Conservation (phyloP, 768 basidiomycete species). For the Mycena capillaripes region DNA sequence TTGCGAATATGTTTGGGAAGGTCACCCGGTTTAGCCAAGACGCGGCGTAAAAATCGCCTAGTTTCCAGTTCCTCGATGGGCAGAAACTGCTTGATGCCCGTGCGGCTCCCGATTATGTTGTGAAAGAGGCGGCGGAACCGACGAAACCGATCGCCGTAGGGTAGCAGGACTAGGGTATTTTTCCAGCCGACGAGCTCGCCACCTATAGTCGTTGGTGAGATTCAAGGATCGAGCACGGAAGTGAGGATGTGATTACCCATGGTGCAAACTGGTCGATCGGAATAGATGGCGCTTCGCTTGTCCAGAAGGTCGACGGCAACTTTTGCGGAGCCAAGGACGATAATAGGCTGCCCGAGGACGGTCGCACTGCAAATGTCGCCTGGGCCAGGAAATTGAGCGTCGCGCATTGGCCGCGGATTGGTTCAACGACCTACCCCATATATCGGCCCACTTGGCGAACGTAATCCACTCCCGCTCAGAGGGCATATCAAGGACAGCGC, state of each 20-base stretch:
- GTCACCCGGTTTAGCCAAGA: conserved; percentile 63
- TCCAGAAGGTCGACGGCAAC: conserved; percentile 71
- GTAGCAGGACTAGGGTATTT: conserved; percentile 66
- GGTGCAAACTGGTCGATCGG: conserved; percentile 68
- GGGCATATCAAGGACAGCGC: conserved; percentile 69
- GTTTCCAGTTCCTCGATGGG: conserved; percentile 62
- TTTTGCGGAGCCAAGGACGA: conserved; percentile 68
- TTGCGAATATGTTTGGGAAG: conserved; percentile 61
- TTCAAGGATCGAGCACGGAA: conserved; percentile 11
- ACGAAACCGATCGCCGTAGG: conserved; percentile 70
- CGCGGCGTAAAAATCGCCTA: conserved; percentile 60
- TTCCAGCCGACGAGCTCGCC: conserved; percentile 73
- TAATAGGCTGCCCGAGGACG: conserved; percentile 70
- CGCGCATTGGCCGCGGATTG: background rate
- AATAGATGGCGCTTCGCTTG: conserved; percentile 76
- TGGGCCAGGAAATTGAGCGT: conserved; percentile 41
- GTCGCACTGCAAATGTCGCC: conserved; percentile 74
- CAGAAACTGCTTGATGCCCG: conserved; percentile 58
- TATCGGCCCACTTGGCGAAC: conserved; percentile 66
- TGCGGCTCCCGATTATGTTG: conserved; percentile 60
- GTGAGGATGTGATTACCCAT: conserved; percentile 33
- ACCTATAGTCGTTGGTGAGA: conserved; percentile 56
- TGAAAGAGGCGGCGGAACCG: conserved; percentile 68
- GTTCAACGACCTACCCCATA: conserved; percentile 56
- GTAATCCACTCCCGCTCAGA: conserved; percentile 63